Base-by-base conservation (phyloP, 495 filamentous ascomycete genomes). In the Hyphodiscus hymeniophilus region DNA sequence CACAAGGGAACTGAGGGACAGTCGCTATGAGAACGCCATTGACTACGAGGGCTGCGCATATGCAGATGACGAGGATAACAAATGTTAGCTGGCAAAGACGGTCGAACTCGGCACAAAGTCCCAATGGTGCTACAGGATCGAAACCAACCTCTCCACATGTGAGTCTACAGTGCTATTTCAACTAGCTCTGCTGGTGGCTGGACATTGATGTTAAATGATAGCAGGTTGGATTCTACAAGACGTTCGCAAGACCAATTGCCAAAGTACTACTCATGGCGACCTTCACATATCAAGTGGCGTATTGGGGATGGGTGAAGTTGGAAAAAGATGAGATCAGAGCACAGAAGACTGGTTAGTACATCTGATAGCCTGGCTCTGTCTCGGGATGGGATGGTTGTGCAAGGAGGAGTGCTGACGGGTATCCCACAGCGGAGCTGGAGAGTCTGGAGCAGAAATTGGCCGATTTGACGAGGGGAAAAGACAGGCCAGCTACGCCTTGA, bases 261-360 rank as follows among this genome's bases (percentile, higher is more conserved):
- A 97, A 95, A 66, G 82, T 85, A 49, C 83, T 94, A 57, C 74
- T 96, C 7, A 80, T 89, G 42, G 86, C 89, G 12, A 70, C 95
- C 18, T 84, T 94, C 63, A 87, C 84, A 0, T 98, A 95, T 66
- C 92, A 98, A 63, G 58, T 87, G 8, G 64, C 79, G 20, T 94
- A 95, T 65, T 94, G 78, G 76, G 66, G 70, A 17, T 98, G 91
- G 92, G 49, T 79, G 64, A 92, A 86, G 66, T 69, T 97, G n/a
- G 91, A 96, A 66, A 85, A 79, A 65, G 66, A 71, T 10, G 71
- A 82, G 36, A 79, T 78, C 60, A 72, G 70, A 53, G 36, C 40
- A 7, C 48, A 51, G 23, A 66, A 56, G 46, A 54, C 72, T 48
- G 61, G 74, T n/a, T n/a, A n/a, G n/a, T n/a, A n/a, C n/a, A n/a